phyloP scores from a whole-genome alignment of 768 basidiomycete species.

The Suillus discolor region DNA sequence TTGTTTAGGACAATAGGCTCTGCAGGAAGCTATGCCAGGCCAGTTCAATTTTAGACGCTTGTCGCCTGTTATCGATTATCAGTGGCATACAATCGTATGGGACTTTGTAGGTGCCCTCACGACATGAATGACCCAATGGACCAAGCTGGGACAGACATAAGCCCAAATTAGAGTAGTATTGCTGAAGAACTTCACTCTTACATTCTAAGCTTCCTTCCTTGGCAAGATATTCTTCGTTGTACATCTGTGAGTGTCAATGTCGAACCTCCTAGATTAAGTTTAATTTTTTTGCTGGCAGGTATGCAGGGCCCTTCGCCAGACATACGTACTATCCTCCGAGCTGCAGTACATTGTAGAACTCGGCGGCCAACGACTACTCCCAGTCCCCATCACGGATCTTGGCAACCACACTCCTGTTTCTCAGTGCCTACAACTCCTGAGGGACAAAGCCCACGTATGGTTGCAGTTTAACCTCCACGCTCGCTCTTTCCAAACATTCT shows the following conservation, averaged over 20 bases:
- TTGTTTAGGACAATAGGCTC: not conserved
- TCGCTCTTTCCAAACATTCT: not conserved
- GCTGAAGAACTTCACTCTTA: not conserved
- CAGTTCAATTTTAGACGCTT: not conserved
- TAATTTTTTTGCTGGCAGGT: not conserved
- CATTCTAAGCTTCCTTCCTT: constrained; percentile 1
- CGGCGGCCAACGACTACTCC: not conserved
- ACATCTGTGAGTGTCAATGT: not conserved
- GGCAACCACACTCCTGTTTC: not conserved
- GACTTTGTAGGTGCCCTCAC: not conserved
- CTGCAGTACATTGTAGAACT: constrained; percentile 8
- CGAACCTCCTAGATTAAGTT: not conserved
- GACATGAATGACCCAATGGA: not conserved
- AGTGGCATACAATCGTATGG: too few relatives aligned
- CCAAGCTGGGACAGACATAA: not conserved
- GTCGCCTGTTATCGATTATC: not conserved
- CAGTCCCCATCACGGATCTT: not conserved
- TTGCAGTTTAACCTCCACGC: not conserved
- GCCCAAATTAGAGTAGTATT: not conserved
- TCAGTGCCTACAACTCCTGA: not conserved
- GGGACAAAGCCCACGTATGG: constrained; percentile 1
- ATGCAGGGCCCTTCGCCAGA: not conserved
- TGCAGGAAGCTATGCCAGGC: not conserved
- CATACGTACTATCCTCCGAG: not conserved
- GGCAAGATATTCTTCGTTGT: not conserved